Conservation (phyloP, 768 basidiomycete genomes). For the Naematelia aurantialba region DNA sequence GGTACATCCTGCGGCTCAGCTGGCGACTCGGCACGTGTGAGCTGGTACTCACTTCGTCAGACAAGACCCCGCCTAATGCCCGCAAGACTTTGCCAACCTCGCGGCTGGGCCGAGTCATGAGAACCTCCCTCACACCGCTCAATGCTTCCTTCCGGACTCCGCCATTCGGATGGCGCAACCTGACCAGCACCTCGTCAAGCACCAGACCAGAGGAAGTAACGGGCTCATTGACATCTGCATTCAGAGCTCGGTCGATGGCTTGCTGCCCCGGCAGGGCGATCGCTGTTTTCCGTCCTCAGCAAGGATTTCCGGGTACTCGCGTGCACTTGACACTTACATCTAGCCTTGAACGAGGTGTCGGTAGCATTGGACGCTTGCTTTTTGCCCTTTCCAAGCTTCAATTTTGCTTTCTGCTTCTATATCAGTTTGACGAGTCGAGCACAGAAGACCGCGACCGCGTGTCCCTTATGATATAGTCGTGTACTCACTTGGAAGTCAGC, state of each 20-base stretch:
- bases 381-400: slow-evolving; percentile 96
- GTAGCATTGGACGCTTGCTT: slow-evolving; percentile 74
- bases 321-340: slow-evolving; percentile 69
- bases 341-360: slow-evolving; percentile 92
- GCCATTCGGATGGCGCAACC: slow-evolving; percentile 78
- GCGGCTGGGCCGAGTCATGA: slow-evolving; percentile 18
- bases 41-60: slow-evolving; percentile 67
- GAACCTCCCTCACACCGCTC: slow-evolving; percentile 41
- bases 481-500: background rate
- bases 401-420: slow-evolving; percentile 76
- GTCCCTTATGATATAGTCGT: too few relatives aligned
- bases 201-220: slow-evolving; percentile 72
- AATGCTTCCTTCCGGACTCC: slow-evolving; percentile 66
- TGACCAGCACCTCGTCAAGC: slow-evolving; percentile 69
- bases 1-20: slow-evolving; percentile 61
- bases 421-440: too few relatives aligned
- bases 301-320: too few relatives aligned
- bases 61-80: slow-evolving; percentile 59
- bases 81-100: slow-evolving; percentile 45
- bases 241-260: slow-evolving; percentile 36
- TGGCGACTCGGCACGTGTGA: background rate
- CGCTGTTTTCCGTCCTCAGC: slow-evolving; percentile 55
- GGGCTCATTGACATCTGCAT: slow-evolving; percentile 58
- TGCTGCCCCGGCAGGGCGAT: slow-evolving; percentile 86
- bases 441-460: too few relatives aligned